A percentile compares a stretch with the other conserved stretches of the same genome.
Conservation (phyloP, 441 rosid genomes). For the Populus trichocarpa region DNA sequence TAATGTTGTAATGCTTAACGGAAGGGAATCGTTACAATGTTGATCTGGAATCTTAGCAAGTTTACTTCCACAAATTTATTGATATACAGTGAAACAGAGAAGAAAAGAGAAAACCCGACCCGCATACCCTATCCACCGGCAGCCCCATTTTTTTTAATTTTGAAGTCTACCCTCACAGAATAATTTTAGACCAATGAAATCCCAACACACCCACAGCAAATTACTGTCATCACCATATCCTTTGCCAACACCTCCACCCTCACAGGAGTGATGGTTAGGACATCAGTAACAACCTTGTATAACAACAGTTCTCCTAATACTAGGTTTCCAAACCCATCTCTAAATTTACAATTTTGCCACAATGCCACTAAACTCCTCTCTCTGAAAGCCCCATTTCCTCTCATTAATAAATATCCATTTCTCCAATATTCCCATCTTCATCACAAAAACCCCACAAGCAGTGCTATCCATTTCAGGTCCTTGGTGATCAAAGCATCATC, state of each 20-base stretch:
- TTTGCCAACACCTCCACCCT: conserved; percentile 1
- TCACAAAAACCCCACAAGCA: conserved; percentile 14
- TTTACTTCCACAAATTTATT: too few species aligned
- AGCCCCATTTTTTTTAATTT: neutral
- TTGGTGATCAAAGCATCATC: conserved; percentile 32
- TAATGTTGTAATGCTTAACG: too few species aligned
- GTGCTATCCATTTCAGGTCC: conserved; percentile 17
- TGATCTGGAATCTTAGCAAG: too few species aligned
- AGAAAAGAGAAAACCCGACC: neutral
- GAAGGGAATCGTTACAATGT: too few species aligned
- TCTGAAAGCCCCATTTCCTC: conserved; percentile 15
- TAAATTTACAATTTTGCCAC: conserved; percentile 57
- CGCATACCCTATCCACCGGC: neutral
- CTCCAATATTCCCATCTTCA: neutral
- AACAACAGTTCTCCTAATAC: conserved; percentile 2
- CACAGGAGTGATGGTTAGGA: conserved; percentile 21
- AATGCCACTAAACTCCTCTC: conserved; percentile 6
- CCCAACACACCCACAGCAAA: neutral
- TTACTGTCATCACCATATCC: too few species aligned
- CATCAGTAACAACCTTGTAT: neutral
- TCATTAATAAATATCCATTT: conserved; percentile 17
- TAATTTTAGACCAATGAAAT: neutral
- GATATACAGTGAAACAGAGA: too few species aligned
- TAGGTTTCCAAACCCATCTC: conserved; percentile 16
- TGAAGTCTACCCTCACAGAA: neutral